Evolutionary conservation across 2,329 filamentous ascomycete species (phyloP), one percentile per base, ranked within the genome.

Genomic region (Ophiosphaerella herpotricha): DNA sequence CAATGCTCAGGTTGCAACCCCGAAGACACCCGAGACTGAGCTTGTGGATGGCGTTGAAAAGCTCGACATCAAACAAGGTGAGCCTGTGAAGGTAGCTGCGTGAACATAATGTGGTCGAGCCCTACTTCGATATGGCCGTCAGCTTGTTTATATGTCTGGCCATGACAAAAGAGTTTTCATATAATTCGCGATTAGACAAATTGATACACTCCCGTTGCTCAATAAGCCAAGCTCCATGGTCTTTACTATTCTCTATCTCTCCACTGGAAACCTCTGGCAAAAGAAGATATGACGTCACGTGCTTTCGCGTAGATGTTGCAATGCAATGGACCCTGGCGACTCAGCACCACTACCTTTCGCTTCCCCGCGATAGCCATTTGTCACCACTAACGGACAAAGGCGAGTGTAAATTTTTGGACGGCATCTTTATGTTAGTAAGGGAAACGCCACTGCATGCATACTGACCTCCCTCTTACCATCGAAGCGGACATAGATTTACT

Each of bases 31-130:
- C 8, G 44, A 54, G 11, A 49, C 51, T 5, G 55, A 57, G 14
- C 43, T 65, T 14, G 57, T 55, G 14, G 52, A 59, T 12, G 57
- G 54, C n/a, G 56, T 68, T 7, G 60, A 52, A 7, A 63, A 66
- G 34, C 42, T 69, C 4, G 52, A 66, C 12, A 56, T 66, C 48
- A 64, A 66, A 32, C 56, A 50, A 4, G 43, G 55, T n/a, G 63
- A 63, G 41, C 42, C 61, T 2, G 49, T 46, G 18, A 66, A 60
- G 43, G 38, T 49, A 21, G 45, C 41, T 7, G 55, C 50, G 7
- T 58, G 26, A 48, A 26, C 31, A 39, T 11, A 11, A 18, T n/a
- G 11, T n/a, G 33, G 33, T 13, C 33, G 33, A 34, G 6, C 11
- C 1, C 33, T 34, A 21, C 18, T 21, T 21, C 18, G 18, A 21